Percentiles rank a stretch among this genome's conserved stretches.
phyloP scores from a whole-genome alignment of 768 basidiomycete genomes.

The Panaeolus papilionaceus region DNA sequence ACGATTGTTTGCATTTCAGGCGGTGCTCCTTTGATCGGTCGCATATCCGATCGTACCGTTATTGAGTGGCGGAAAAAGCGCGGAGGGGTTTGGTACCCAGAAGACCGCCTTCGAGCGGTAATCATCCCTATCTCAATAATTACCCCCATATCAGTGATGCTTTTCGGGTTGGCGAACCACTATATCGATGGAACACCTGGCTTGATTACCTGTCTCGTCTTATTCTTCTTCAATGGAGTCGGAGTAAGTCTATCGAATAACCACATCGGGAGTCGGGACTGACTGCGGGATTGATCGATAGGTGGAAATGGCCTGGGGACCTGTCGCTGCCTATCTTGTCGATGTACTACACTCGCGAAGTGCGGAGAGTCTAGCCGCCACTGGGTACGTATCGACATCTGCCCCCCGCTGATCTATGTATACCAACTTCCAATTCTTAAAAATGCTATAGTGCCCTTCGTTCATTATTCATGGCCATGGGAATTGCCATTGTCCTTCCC shows the following conservation, averaged over 20 bases:
- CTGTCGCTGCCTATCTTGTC: constrained; percentile 60
- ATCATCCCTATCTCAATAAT: constrained; percentile 52
- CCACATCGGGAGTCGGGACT: not conserved
- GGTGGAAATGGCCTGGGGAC: constrained; percentile 65
- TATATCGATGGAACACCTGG: constrained; percentile 58
- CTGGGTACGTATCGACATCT: constrained; percentile 40
- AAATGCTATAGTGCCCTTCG: constrained; percentile 50
- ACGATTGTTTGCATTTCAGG: constrained; percentile 38
- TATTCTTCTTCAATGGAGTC: constrained; percentile 70
- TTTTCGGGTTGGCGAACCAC: constrained; percentile 55
- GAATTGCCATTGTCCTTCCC: constrained; percentile 56
- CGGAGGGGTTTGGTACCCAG: constrained; percentile 66
- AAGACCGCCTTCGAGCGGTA: constrained; percentile 67
- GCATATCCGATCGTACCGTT: constrained; percentile 61
- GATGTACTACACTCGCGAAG: constrained; percentile 67
- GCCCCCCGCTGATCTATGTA: not conserved
- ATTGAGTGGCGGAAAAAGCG: constrained; percentile 53
- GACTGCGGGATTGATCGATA: constrained; percentile 27
- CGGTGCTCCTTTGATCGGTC: constrained; percentile 65
- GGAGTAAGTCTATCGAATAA: constrained; percentile 51
- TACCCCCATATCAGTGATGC: constrained; percentile 57
- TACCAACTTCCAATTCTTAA: not conserved
- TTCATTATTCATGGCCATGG: constrained; percentile 46
- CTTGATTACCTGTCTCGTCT: constrained; percentile 54
- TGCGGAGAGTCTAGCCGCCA: constrained; percentile 67